Base-by-base conservation (phyloP, 2,329 filamentous ascomycete genomes). In the Fusarium sacchari region DNA sequence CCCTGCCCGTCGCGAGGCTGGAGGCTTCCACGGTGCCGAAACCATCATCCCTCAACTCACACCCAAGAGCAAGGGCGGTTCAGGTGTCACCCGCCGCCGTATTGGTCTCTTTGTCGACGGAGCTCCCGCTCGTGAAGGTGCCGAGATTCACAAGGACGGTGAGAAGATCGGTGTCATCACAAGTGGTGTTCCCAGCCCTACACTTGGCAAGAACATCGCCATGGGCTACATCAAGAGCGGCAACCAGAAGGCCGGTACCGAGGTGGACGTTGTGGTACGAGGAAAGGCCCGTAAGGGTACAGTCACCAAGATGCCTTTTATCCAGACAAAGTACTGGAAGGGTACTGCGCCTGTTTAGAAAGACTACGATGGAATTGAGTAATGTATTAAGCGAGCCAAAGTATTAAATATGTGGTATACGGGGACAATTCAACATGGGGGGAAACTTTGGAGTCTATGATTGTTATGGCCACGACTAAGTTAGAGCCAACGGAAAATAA, bases 141-240 rank as follows among this genome's bases (percentile, higher is more conserved):
- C 93, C 15, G 88, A 94, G 78, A 92, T 99, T 70, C 86, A 95
- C 37, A 81, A 88, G 67, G 87, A 89, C 11, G 90, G 90, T 37
- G 84, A 92, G 76, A 89, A 89, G 76, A 88, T 98, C 62, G 96
- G 96, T 20, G 88, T 86, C 40, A 87, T 99, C 71, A 99, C 96
- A 10, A 97, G 94, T 76, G 96, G 96, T 22, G 94, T 94, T 74
- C 96, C 96, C 1, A 95, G 93, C 80, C 96, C 96, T 6, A 94
- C 92, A 1, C 85, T 98, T 53, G 91, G 92, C 73, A 93, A 93
- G 86, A 98, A 98, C 82, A 96, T 99, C 71, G 95, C 96, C 64
- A 99, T 99, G 96, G 96, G 92, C 1, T 97, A 97, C 80, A 87
- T 98, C 79, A 90, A 91, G 83, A 91, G 93, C 72, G 94, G 94